Percentiles rank a stretch among this genome's conserved stretches.
These are phyloP conservation scores for Przewalskia tangutica DNA, from an alignment of 257 asterid genomes.

Conservation along the genomic window DNA sequence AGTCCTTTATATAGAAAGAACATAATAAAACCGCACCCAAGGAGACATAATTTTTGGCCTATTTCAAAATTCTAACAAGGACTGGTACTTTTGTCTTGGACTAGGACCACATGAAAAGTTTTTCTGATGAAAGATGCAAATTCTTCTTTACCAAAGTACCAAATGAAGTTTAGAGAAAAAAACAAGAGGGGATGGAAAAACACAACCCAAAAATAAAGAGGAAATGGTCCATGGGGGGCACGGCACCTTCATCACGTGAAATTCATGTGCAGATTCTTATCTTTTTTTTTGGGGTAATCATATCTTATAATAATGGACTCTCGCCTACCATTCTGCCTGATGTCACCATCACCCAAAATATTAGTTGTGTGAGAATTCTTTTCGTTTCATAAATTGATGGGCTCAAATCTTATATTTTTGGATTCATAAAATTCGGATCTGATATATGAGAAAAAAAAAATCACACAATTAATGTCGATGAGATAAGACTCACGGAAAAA, in stretches of 20 bases:
- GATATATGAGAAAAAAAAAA: not conserved
- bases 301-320: not conserved
- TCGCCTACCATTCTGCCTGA: slow-evolving; percentile 10
- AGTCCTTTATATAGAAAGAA: not conserved
- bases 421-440: not conserved
- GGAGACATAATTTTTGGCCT: not conserved
- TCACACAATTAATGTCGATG: no score
- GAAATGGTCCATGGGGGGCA: not conserved
- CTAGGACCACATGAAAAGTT: not conserved
- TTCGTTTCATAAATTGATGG: not conserved
- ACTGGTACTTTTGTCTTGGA: not conserved
- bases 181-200: no score
- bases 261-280: slow-evolving; percentile 14
- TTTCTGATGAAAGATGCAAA: not conserved
- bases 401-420: not conserved
- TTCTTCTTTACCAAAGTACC: not conserved
- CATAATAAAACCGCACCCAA: not conserved
- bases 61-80: not conserved
- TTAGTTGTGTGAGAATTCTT: not conserved
- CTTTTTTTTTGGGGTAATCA: not conserved
- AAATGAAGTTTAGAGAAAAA: not conserved
- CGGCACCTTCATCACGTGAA: slow-evolving; percentile 14
- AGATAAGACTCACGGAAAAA: no score
- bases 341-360: not conserved
- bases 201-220: not conserved